Conservation (phyloP, 768 basidiomycete genomes). For the Porphyrellus cyaneotinctus region DNA sequence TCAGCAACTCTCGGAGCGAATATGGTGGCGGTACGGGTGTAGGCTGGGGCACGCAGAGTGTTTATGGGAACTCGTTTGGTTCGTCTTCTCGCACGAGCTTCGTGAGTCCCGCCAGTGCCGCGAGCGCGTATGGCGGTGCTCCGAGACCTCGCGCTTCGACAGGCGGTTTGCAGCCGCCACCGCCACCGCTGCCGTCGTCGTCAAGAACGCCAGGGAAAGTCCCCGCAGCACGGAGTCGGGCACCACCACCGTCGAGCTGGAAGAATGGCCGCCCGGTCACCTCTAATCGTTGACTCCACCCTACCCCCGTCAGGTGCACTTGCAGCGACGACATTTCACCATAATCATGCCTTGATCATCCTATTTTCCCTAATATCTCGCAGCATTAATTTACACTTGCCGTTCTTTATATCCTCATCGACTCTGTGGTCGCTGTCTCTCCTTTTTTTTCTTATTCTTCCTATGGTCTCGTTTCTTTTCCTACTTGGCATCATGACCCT, state of each 20-base stretch:
- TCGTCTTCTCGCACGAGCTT: slow-evolving; percentile 17
- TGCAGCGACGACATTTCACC: background rate
- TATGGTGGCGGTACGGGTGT: slow-evolving; percentile 49
- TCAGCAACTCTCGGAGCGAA: slow-evolving; percentile 55
- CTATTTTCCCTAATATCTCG: slow-evolving; percentile 10
- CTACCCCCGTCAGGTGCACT: too few relatives aligned
- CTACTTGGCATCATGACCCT: background rate
- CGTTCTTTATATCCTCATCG: slow-evolving; percentile 13
- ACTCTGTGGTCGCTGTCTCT: slow-evolving; percentile 2
- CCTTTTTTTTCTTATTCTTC: background rate
- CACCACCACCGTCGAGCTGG: slow-evolving; percentile 65
- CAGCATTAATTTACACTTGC: background rate
- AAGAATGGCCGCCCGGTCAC: slow-evolving; percentile 31
- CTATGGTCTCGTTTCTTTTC: background rate
- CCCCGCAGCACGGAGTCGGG: slow-evolving; percentile 24
- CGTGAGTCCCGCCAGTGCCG: slow-evolving; percentile 8
- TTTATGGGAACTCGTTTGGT: slow-evolving; percentile 66
- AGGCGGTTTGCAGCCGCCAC: slow-evolving; percentile 21
- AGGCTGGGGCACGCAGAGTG: slow-evolving; percentile 56
- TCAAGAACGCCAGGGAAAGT: slow-evolving; percentile 16
- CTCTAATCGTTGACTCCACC: background rate
- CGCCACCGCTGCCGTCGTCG: slow-evolving; percentile 23
- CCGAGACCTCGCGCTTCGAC: slow-evolving; percentile 35
- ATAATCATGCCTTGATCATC: slow-evolving; percentile 8
- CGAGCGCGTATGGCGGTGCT: slow-evolving; percentile 19